Evolutionary conservation across 306 rosid genomes (phyloP).

Genomic region (Albizia julibrissin): DNA sequence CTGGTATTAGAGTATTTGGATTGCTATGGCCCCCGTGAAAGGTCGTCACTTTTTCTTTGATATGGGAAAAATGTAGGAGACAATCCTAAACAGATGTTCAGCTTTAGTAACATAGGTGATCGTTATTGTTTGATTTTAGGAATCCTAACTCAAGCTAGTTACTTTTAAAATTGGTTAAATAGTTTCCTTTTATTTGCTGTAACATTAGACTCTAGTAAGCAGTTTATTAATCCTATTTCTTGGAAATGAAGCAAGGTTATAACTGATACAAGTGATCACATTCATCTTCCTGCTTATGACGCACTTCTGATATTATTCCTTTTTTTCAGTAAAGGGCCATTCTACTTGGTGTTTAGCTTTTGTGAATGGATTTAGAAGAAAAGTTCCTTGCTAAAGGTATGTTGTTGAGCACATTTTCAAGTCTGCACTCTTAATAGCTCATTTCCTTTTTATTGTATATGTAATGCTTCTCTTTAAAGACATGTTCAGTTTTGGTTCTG

Average conservation of each 20-base stretch:
- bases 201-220: constrained; percentile 2
- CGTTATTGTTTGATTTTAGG: constrained; percentile 4
- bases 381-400: constrained; percentile 67
- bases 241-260: constrained; percentile 1
- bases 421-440: constrained; percentile 17
- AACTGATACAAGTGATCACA: background rate
- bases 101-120: constrained; percentile 9
- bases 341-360: constrained; percentile 23
- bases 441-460: constrained; percentile 3
- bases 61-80: background rate
- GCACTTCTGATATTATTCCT: constrained; percentile 15
- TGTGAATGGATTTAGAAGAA: constrained; percentile 69
- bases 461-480: constrained; percentile 20
- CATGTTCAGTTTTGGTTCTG: constrained; percentile 18
- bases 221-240: constrained; percentile 3
- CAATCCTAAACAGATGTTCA: background rate
- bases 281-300: background rate
- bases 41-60: background rate
- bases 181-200: constrained; percentile 22
- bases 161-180: constrained; percentile 2
- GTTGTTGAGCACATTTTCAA: constrained; percentile 30
- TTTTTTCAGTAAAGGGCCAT: constrained; percentile 44
- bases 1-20: constrained; percentile 25
- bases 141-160: constrained; percentile 10
- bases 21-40: background rate